Percentiles rank a stretch among this genome's conserved stretches.
phyloP scores from a whole-genome alignment of 2,329 filamentous ascomycete genomes.

The Phialophora verrucosa region DNA sequence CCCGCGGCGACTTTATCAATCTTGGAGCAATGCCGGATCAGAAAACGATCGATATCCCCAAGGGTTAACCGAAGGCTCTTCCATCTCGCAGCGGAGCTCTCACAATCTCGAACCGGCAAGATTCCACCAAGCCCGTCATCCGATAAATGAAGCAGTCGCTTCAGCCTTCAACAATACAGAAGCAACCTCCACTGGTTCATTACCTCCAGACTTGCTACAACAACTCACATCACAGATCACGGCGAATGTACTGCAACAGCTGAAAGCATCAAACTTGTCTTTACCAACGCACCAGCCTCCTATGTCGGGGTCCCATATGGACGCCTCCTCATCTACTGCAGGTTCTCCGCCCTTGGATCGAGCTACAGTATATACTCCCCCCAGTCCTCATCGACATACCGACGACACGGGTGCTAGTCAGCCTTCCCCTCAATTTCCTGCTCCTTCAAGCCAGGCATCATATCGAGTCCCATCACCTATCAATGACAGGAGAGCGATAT shows the following conservation, averaged over 20 bases:
- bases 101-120: conserved; percentile 26
- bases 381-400: conserved; percentile 53
- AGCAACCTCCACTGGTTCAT: conserved; percentile 49
- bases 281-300: conserved; percentile 43
- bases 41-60: conserved; percentile 14
- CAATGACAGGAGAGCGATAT: conserved; percentile 43
- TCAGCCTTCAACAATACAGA: conserved; percentile 61
- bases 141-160: conserved; percentile 63
- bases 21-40: conserved; percentile 24
- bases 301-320: conserved; percentile 36
- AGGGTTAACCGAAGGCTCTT: conserved; percentile 19
- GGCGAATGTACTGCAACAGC: conserved; percentile 63
- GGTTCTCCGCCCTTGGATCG: conserved; percentile 50
- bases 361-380: conserved; percentile 60
- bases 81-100: conserved; percentile 20
- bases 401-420: conserved; percentile 33
- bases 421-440: conserved; percentile 32
- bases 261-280: conserved; percentile 54
- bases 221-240: conserved; percentile 64
- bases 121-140: conserved; percentile 46
- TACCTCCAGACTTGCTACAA: conserved; percentile 66
- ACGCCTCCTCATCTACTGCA: conserved; percentile 46
- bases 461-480: conserved; percentile 37
- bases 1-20: conserved; percentile 24
- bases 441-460: conserved; percentile 34